phyloP scores from a whole-genome alignment of 2,329 filamentous ascomycete species.

The Huntiella savannae region DNA sequence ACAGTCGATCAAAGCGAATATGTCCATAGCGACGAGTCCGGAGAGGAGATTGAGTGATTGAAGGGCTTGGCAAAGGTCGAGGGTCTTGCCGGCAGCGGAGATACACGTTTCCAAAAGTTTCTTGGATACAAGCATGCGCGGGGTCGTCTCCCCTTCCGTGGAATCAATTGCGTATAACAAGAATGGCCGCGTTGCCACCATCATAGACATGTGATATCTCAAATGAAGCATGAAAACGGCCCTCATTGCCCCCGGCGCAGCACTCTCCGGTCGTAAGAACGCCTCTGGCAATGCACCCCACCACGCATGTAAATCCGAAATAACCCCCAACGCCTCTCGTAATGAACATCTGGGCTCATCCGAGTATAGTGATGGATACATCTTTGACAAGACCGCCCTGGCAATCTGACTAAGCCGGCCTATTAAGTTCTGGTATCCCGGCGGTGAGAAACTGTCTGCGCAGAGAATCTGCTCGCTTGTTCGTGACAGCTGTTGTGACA shows the following conservation, averaged over 20 bases:
- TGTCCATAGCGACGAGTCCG: slow-evolving; percentile 15
- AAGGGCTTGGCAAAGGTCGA: slow-evolving; percentile 14
- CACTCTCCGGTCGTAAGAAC: slow-evolving; percentile 7
- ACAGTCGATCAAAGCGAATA: slow-evolving; percentile 13
- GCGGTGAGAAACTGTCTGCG: slow-evolving; percentile 15
- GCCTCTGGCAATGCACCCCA: slow-evolving; percentile 14
- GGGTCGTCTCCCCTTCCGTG: not conserved
- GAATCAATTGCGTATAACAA: slow-evolving; percentile 13
- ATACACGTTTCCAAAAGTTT: slow-evolving; percentile 14
- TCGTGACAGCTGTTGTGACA: slow-evolving; percentile 1
- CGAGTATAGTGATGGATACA: not conserved
- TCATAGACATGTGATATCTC: slow-evolving; percentile 9
- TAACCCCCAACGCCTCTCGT: slow-evolving; percentile 12
- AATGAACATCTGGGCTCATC: slow-evolving; percentile 10
- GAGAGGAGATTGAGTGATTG: slow-evolving; percentile 13
- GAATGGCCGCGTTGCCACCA: slow-evolving; percentile 13
- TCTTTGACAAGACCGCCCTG: slow-evolving; percentile 11
- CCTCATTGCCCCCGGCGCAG: slow-evolving; percentile 15
- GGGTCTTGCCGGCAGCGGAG: slow-evolving; percentile 13
- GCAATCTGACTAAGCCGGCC: slow-evolving; percentile 15
- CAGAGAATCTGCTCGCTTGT: slow-evolving; percentile 14
- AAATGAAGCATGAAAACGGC: slow-evolving; percentile 15
- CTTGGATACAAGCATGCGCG: slow-evolving; percentile 14
- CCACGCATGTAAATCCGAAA: slow-evolving; percentile 13
- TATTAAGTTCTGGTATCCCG: slow-evolving; percentile 14